phyloP scores from a whole-genome alignment of 129 eudicot species.

The Tagetes patula region DNA sequence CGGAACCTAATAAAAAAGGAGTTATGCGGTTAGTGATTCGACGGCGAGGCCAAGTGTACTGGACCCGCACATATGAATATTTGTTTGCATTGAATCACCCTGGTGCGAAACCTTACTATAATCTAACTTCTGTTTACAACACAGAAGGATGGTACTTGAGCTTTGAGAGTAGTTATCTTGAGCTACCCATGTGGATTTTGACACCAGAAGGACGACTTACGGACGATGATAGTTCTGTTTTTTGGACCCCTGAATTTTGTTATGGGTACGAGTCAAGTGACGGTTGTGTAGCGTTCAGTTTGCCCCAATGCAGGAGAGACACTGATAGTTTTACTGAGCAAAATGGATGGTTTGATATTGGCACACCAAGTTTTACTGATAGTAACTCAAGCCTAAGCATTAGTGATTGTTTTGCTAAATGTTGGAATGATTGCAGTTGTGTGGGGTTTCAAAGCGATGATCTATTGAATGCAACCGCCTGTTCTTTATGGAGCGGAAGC shows the following conservation, averaged over 20 bases:
- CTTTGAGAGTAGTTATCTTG: neutral
- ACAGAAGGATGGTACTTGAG: slow-evolving; percentile 11
- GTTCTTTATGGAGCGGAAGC: slow-evolving; percentile 25
- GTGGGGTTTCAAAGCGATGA: slow-evolving; percentile 22
- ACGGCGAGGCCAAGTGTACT: slow-evolving; percentile 15
- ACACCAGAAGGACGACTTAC: slow-evolving; percentile 19
- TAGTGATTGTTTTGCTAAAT: slow-evolving; percentile 46
- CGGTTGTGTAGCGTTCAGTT: slow-evolving; percentile 25
- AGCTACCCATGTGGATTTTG: slow-evolving; percentile 3
- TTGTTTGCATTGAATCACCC: slow-evolving; percentile 4
- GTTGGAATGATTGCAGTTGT: slow-evolving; percentile 56
- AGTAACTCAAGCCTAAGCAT: slow-evolving; percentile 29
- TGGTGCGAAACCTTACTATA: slow-evolving; percentile 1
- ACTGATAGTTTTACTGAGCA: neutral
- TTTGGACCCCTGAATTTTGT: slow-evolving; percentile 25
- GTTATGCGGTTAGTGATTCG: neutral
- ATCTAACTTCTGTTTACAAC: slow-evolving; percentile 15
- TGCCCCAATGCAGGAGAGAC: slow-evolving; percentile 19
- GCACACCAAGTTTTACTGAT: neutral
- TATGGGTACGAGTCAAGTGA: slow-evolving; percentile 21
- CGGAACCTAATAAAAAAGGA: slow-evolving; percentile 2
- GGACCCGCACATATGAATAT: slow-evolving; percentile 9
- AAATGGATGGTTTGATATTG: slow-evolving; percentile 14
- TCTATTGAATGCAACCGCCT: slow-evolving; percentile 25
- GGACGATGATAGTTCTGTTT: neutral